phyloP scores from a whole-genome alignment of 371 early-diverging fungal genomes.

The Mucor irregularis region DNA sequence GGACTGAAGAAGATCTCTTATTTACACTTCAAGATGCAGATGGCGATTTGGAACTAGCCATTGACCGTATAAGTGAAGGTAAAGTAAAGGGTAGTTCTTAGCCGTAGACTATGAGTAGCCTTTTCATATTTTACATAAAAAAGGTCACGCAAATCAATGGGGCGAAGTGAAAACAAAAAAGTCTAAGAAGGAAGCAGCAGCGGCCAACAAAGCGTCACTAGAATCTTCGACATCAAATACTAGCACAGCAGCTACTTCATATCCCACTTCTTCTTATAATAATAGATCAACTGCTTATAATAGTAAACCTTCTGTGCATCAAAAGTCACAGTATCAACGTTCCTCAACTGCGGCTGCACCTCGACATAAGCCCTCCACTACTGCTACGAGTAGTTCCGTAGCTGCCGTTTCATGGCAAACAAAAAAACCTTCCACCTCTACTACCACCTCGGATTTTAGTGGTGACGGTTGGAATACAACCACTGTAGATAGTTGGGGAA shows the following conservation, averaged over 20 bases:
- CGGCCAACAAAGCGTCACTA: constrained; percentile 34
- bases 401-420: constrained; percentile 2
- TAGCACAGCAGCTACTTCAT: constrained; percentile 1
- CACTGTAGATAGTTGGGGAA: too few species aligned
- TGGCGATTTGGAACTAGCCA: constrained; percentile 83
- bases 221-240: constrained; percentile 17
- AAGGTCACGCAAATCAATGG: constrained; percentile 87
- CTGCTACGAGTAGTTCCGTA: too few species aligned
- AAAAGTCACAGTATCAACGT: neutral
- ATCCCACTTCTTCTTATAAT: constrained; percentile 1
- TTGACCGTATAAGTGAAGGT: constrained; percentile 88
- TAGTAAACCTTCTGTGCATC: neutral
- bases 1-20: constrained; percentile 90
- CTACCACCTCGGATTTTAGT: constrained; percentile 87
- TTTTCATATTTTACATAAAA: constrained; percentile 1
- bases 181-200: constrained; percentile 45
- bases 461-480: constrained; percentile 75
- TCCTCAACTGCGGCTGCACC: neutral
- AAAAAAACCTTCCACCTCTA: constrained; percentile 35
- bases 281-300: constrained; percentile 6
- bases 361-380: neutral
- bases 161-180: constrained; percentile 89
- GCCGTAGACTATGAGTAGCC: neutral
- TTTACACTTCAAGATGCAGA: constrained; percentile 82
- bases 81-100: constrained; percentile 17